Evolutionary conservation across 805 yeast species (phyloP).

Genomic region (Candida easanensis): DNA sequence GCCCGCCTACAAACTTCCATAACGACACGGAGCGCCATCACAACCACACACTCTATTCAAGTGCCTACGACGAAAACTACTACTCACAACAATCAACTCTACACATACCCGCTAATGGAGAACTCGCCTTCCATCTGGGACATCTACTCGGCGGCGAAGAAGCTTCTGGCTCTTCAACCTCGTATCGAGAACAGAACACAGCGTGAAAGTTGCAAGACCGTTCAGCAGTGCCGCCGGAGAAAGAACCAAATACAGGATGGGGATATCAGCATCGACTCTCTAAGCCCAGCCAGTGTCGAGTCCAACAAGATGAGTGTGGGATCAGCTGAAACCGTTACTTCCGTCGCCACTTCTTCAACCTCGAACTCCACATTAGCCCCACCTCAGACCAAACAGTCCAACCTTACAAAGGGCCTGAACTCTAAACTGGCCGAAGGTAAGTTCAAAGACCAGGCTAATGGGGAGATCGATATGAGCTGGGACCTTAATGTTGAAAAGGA

Average conservation of each 20-base stretch:
- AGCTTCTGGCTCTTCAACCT: constrained; percentile 28
- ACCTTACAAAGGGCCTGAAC: constrained; percentile 21
- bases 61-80: too few relatives aligned
- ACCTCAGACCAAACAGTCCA: constrained; percentile 17
- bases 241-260: constrained; percentile 5
- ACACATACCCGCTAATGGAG: constrained; percentile 9
- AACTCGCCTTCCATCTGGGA: constrained; percentile 31
- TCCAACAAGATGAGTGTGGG: constrained; percentile 25
- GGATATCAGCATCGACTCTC: constrained; percentile 15
- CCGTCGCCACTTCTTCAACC: constrained; percentile 11
- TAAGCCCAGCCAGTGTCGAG: constrained; percentile 23
- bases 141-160: constrained; percentile 31
- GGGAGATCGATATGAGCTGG: constrained; percentile 40
- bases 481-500: constrained; percentile 33
- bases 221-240: constrained; percentile 12
- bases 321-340: constrained; percentile 14
- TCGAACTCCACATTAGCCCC: constrained; percentile 12
- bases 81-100: neutral
- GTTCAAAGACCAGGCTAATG: constrained; percentile 26
- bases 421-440: constrained; percentile 3
- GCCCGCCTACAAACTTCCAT: too few relatives aligned
- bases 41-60: too few relatives aligned
- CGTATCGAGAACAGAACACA: constrained; percentile 30
- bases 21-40: too few relatives aligned
- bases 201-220: constrained; percentile 27